phyloP scores from a whole-genome alignment of 306 rosid species.

The Amphicarpaea edgeworthii region DNA sequence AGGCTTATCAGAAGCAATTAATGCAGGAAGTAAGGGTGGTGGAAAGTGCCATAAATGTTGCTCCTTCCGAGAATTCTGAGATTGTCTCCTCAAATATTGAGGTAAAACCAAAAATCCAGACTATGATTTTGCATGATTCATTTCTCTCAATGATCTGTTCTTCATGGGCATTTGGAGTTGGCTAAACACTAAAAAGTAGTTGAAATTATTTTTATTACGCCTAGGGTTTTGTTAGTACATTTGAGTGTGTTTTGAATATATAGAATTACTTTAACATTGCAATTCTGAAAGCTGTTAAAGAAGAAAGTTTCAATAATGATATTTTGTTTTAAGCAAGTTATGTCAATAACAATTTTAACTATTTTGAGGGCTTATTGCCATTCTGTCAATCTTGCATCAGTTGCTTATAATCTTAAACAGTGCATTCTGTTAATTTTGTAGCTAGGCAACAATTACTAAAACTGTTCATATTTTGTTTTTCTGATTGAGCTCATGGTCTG shows the following conservation, averaged over 20 bases:
- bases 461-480: neutral
- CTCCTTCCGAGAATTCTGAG: constrained; percentile 51
- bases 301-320: neutral
- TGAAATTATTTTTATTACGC: neutral
- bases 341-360: neutral
- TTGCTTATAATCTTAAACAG: constrained; percentile 25
- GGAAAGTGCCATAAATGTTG: constrained; percentile 60
- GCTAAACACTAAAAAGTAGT: neutral
- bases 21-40: constrained; percentile 74
- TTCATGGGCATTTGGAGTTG: constrained; percentile 23
- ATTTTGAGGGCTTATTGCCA: neutral
- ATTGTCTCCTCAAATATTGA: constrained; percentile 52
- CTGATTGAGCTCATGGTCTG: constrained; percentile 27
- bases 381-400: constrained; percentile 1
- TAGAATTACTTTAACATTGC: constrained; percentile 11
- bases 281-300: constrained; percentile 13
- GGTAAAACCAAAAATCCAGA: constrained; percentile 52
- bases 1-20: constrained; percentile 42
- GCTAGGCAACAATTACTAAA: neutral
- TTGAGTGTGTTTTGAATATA: constrained; percentile 1
- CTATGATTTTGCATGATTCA: constrained; percentile 9
- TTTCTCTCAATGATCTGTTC: constrained; percentile 6
- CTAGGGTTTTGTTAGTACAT: neutral
- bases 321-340: constrained; percentile 2
- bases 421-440: constrained; percentile 8